Evolutionary conservation across 306 rosid species (phyloP).

Genomic region (Abrus pulchellus): DNA sequence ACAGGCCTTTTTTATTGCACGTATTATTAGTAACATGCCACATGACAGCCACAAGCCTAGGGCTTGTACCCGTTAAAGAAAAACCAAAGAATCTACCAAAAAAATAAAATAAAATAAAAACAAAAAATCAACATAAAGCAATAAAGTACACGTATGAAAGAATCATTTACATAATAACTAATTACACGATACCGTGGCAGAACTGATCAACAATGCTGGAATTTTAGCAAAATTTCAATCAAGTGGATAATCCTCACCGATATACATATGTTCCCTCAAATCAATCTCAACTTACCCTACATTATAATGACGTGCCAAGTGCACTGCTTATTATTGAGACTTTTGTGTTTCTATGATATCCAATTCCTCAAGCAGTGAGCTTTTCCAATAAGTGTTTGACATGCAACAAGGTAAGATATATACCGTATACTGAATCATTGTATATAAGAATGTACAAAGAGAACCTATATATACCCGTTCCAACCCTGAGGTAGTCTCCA

Average conservation of each 20-base stretch:
- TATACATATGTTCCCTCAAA: conserved; percentile 47
- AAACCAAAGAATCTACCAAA: background rate
- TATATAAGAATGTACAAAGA: conserved; percentile 49
- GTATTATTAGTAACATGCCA: background rate
- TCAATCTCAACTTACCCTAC: conserved; percentile 50
- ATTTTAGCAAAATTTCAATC: conserved; percentile 49
- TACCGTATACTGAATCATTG: conserved; percentile 46
- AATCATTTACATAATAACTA: conserved; percentile 45
- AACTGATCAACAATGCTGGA: conserved; percentile 39
- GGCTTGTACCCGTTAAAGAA: background rate
- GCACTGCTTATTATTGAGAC: conserved; percentile 44
- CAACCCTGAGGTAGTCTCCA: conserved; percentile 87
- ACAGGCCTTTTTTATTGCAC: background rate
- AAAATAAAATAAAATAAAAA: background rate
- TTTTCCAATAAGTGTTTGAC: conserved; percentile 45
- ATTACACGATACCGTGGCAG: conserved; percentile 38
- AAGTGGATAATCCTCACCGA: conserved; percentile 39
- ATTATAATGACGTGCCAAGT: conserved; percentile 14
- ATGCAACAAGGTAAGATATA: conserved; percentile 53
- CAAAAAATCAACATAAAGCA: background rate
- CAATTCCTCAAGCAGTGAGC: conserved; percentile 42
- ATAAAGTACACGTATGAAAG: conserved; percentile 32
- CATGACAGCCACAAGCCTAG: background rate
- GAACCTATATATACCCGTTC: conserved; percentile 51
- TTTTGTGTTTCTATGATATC: conserved; percentile 25